These are phyloP conservation scores for Schizothecium vesticola DNA, from an alignment of 495 filamentous ascomycete species.

Conservation along the genomic window DNA sequence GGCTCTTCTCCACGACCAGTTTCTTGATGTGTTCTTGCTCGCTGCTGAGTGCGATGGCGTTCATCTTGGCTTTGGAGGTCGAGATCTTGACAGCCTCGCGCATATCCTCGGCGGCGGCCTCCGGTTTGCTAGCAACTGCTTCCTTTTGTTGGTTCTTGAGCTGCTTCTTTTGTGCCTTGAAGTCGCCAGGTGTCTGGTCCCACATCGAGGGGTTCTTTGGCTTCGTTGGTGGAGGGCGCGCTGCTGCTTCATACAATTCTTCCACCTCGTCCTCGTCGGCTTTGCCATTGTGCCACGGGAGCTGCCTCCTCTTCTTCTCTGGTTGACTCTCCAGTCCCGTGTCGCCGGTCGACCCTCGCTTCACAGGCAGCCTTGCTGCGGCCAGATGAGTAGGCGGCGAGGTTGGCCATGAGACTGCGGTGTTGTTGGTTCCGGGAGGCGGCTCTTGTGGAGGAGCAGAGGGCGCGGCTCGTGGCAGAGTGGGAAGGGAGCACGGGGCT, in stretches of 20 bases:
- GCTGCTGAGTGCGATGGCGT: slow-evolving; percentile 66
- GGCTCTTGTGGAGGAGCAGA: slow-evolving; percentile 1
- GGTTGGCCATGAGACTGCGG: slow-evolving; percentile 27
- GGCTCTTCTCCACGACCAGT: slow-evolving; percentile 64
- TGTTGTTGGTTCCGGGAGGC: slow-evolving; percentile 9
- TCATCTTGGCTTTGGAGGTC: slow-evolving; percentile 34
- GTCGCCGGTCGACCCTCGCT: slow-evolving; percentile 30
- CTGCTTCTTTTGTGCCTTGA: slow-evolving; percentile 77
- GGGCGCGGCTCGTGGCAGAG: slow-evolving; percentile 19
- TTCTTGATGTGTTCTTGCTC: slow-evolving; percentile 83
- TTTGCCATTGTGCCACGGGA: slow-evolving; percentile 24
- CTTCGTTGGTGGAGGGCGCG: slow-evolving; percentile 25
- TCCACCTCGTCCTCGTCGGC: slow-evolving; percentile 28
- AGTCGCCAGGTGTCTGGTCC: slow-evolving; percentile 74
- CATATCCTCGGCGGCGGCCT: slow-evolving; percentile 27
- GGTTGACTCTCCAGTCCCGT: slow-evolving; percentile 16
- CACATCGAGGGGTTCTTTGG: slow-evolving; percentile 49
- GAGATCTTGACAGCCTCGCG: slow-evolving; percentile 29
- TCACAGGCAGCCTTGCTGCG: slow-evolving; percentile 18
- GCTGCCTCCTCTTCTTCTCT: slow-evolving; percentile 27
- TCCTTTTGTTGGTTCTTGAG: slow-evolving; percentile 56
- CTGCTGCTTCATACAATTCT: slow-evolving; percentile 16
- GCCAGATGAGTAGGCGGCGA: slow-evolving; percentile 30
- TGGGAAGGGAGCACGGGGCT: slow-evolving; percentile 42
- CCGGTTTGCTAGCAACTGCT: slow-evolving; percentile 26